A percentile compares a stretch with the other conserved stretches of the same genome.
Evolutionary conservation across 2,329 filamentous ascomycete species (phyloP).

Genomic region (Fusarium sp.): DNA sequence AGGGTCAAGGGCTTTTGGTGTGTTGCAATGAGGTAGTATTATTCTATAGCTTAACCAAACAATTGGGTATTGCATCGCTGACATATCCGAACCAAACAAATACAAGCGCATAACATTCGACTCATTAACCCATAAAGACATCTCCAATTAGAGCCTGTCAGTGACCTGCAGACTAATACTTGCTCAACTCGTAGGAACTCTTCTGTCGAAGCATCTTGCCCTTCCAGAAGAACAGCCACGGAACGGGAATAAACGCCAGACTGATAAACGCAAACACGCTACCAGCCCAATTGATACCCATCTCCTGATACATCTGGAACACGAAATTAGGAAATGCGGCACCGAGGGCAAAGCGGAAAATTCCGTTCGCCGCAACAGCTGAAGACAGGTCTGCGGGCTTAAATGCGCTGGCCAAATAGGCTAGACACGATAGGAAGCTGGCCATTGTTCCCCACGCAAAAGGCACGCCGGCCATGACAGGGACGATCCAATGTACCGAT

Average conservation of each 20-base stretch:
- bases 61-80: constrained; percentile 1
- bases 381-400: not conserved
- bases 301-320: not conserved
- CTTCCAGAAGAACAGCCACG: constrained; percentile 7
- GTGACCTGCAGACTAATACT: not conserved
- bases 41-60: not conserved
- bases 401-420: not conserved
- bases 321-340: constrained; percentile 5
- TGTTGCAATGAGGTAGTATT: not conserved
- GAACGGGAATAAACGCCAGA: not conserved
- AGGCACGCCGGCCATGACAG: constrained; percentile 6
- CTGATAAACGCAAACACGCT: constrained; percentile 2
- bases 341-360: not conserved
- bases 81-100: not conserved
- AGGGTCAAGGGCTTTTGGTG: not conserved
- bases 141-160: not conserved
- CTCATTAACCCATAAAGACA: not conserved
- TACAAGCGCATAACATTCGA: not conserved
- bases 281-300: constrained; percentile 7
- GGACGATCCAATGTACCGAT: constrained; percentile 18
- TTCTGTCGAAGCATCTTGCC: not conserved
- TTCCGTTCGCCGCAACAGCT: constrained; percentile 8
- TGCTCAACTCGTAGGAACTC: not conserved
- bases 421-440: not conserved
- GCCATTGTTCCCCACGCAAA: constrained; percentile 20